These are phyloP conservation scores for Kernera saxatilis DNA, from an alignment of 345 rosid genomes.

Conservation along the genomic window DNA sequence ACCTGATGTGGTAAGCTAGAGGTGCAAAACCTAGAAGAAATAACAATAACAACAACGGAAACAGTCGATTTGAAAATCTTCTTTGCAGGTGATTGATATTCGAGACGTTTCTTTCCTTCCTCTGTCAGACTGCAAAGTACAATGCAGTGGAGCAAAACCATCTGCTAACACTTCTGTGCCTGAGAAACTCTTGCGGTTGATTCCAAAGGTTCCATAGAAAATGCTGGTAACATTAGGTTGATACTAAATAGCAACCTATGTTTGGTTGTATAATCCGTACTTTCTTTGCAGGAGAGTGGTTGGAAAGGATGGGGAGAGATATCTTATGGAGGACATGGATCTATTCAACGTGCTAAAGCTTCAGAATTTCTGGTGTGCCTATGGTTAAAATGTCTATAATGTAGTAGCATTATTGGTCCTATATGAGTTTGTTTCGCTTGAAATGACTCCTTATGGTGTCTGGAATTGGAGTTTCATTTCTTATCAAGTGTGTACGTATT, in stretches of 20 bases:
- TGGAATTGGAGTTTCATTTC: neutral
- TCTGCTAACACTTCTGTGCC: conserved; percentile 44
- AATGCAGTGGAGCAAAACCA: conserved; percentile 72
- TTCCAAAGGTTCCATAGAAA: conserved; percentile 52
- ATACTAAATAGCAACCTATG: neutral
- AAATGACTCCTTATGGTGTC: conserved; percentile 6
- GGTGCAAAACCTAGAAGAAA: conserved; percentile 3
- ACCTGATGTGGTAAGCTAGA: conserved; percentile 77
- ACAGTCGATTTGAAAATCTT: conserved; percentile 10
- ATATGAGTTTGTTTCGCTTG: neutral
- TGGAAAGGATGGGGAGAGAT: conserved; percentile 99
- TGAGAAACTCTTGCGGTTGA: conserved; percentile 64
- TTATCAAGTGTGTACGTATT: neutral
- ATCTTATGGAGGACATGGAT: conserved; percentile 80
- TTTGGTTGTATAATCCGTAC: neutral
- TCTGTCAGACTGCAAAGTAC: conserved; percentile 52
- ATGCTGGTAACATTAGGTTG: neutral
- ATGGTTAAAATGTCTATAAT: neutral
- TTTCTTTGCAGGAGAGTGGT: conserved; percentile 58
- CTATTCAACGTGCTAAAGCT: conserved; percentile 70
- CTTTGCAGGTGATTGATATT: conserved; percentile 65
- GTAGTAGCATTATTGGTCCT: conserved; percentile 7
- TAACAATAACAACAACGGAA: neutral
- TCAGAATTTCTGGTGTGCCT: conserved; percentile 75
- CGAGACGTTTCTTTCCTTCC: conserved; percentile 62